These are phyloP conservation scores for Amylocystis lapponica DNA, from an alignment of 768 basidiomycete species.

Conservation along the genomic window DNA sequence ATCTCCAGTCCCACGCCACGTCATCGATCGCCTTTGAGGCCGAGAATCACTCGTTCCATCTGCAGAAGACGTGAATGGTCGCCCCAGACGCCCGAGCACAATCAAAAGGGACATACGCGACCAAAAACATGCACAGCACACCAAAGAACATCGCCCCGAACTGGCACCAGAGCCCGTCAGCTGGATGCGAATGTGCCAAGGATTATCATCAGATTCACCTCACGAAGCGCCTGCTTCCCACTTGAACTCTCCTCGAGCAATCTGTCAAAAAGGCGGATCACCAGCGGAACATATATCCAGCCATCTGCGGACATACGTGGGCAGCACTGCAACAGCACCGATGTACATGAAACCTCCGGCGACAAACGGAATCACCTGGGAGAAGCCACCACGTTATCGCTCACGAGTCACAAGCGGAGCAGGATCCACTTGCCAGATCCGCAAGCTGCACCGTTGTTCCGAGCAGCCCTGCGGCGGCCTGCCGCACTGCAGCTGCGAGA, in stretches of 20 bases:
- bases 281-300: slow-evolving; percentile 5
- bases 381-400: slow-evolving; percentile 2
- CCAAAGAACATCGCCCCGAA: slow-evolving; percentile 91
- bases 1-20: too few species aligned
- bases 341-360: slow-evolving; percentile 93
- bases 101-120: slow-evolving; percentile 48
- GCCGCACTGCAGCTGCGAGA: slow-evolving; percentile 73
- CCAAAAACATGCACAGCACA: slow-evolving; percentile 86
- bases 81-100: too few species aligned
- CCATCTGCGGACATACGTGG: slow-evolving; percentile 73
- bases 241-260: slow-evolving; percentile 85
- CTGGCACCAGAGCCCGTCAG: slow-evolving; percentile 32
- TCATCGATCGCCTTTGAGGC: too few species aligned
- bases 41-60: slow-evolving; percentile 88
- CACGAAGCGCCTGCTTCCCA: slow-evolving; percentile 82
- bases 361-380: slow-evolving; percentile 81
- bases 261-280: slow-evolving; percentile 7
- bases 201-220: slow-evolving; percentile 46
- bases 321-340: slow-evolving; percentile 86
- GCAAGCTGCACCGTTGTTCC: slow-evolving; percentile 77
- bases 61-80: slow-evolving; percentile 25
- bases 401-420: background rate
- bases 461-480: slow-evolving; percentile 69
- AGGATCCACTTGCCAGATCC: slow-evolving; percentile 65
- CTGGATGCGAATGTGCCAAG: background rate